Base-by-base conservation (phyloP, 345 rosid genomes). In the Gossypium turneri region DNA sequence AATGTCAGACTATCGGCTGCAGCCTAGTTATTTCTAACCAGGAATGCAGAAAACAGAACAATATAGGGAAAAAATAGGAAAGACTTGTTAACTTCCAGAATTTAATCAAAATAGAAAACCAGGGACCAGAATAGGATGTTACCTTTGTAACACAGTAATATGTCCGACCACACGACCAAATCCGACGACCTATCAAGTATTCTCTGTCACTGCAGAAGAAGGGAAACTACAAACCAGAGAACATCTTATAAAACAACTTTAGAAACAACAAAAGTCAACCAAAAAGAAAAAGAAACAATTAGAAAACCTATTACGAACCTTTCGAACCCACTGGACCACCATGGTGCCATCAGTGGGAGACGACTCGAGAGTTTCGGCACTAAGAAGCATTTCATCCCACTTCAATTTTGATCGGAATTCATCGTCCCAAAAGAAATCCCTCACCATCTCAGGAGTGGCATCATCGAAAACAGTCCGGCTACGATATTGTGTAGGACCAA, bases 381-480 rank as follows among this genome's bases (percentile, higher is more conserved):
- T 74, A 74, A 93, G 16, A 70, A 95, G 88, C 99, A 95, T 92
- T 79, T 93, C 97, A 56, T 95, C 99, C 99, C 99, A 95, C 73
- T 89, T 82, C 62, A 74, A 2, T 72, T 89, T 82, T 60, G 74
- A 4, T 56, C 99, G 86, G 76, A 82, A 93, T 57, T 89, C 93
- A 79, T 95, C 99, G 64, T 93, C 98, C 99, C 98, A 95, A 73
- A 95, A 95, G 89, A 95, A 93, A 77, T 95, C 99, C 73, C 98
- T 91, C 67, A 89, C 87, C 82, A 88, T 62, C 85, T 95, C 98
- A 47, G 99, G 98, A 53, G 88, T 86, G 19, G 91, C 96, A 79
- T 93, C 92, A 81, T 95, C 98, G 78, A 85, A 95, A 66, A 95
- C 85, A 34, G 98, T 95, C 61, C 90, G 83, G 82, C 93, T 90